Conservation (phyloP, 306 rosid genomes). For the Purshia tridentata region DNA sequence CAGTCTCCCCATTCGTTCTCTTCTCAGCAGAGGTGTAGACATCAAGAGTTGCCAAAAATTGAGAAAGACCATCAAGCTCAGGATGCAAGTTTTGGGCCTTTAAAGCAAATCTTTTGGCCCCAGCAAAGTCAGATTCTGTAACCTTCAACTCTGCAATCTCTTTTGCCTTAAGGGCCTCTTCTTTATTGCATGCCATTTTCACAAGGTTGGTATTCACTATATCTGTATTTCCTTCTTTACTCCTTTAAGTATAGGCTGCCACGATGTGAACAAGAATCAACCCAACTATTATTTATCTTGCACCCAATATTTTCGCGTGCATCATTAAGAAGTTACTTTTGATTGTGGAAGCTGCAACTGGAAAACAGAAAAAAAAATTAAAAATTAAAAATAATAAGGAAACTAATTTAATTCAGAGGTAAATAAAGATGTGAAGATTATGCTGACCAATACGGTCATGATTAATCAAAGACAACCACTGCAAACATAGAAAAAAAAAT, state of each 20-base stretch:
- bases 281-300: conserved; percentile 13
- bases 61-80: conserved; percentile 55
- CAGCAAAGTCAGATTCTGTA: conserved; percentile 34
- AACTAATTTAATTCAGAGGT: conserved; percentile 31
- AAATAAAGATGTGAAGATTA: conserved; percentile 10
- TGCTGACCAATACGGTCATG: background rate
- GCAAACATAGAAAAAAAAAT: conserved; percentile 11
- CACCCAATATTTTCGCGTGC: conserved; percentile 19
- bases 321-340: conserved; percentile 28
- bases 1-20: conserved; percentile 44
- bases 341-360: conserved; percentile 21
- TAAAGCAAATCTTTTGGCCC: conserved; percentile 59
- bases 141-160: conserved; percentile 67
- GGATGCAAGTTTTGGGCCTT: conserved; percentile 66
- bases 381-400: conserved; percentile 26
- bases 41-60: conserved; percentile 55
- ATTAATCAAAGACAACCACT: conserved; percentile 23
- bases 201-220: conserved; percentile 25
- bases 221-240: conserved; percentile 18
- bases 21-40: conserved; percentile 62
- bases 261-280: conserved; percentile 22
- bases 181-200: conserved; percentile 64
- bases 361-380: conserved; percentile 19
- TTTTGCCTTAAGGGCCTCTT: conserved; percentile 53
- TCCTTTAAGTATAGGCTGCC: conserved; percentile 21